phyloP scores from a whole-genome alignment of 345 rosid genomes.

The Rhodamnia rubescens region DNA sequence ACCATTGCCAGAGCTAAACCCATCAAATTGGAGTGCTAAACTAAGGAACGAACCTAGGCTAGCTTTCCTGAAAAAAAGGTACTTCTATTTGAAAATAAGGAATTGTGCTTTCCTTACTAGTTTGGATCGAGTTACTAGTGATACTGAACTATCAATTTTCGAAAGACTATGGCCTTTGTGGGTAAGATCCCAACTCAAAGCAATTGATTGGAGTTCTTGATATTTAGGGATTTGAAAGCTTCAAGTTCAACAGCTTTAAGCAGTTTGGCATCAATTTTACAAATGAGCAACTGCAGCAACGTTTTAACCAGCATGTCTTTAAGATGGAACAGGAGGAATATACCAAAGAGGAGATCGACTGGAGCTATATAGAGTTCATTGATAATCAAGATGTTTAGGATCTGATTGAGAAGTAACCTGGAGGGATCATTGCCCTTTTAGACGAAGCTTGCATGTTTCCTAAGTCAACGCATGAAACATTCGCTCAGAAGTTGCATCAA shows the following conservation, averaged over 20 bases:
- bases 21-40: too few relatives aligned
- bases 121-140: too few relatives aligned
- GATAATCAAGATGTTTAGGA: slow-evolving; percentile 99
- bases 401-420: slow-evolving; percentile 98
- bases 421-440: slow-evolving; percentile 93
- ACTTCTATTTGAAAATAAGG: too few relatives aligned
- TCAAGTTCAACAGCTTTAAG: slow-evolving; percentile 95
- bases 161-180: too few relatives aligned
- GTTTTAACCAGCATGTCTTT: slow-evolving; percentile 98
- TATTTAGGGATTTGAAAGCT: slow-evolving; percentile 98
- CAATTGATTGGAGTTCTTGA: slow-evolving; percentile 93
- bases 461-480: slow-evolving; percentile 97
- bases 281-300: slow-evolving; percentile 97
- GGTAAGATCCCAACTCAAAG: slow-evolving; percentile 99
- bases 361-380: slow-evolving; percentile 99
- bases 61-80: too few relatives aligned
- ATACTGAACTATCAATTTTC: too few relatives aligned
- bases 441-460: slow-evolving; percentile 99
- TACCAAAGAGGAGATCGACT: slow-evolving; percentile 93
- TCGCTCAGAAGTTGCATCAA: slow-evolving; percentile 96
- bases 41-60: too few relatives aligned
- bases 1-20: too few relatives aligned
- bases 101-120: too few relatives aligned
- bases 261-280: slow-evolving; percentile 99
- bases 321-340: slow-evolving; percentile 99